A percentile compares a stretch with the other conserved stretches of the same genome.
Evolutionary conservation across 768 basidiomycete species (phyloP).

Genomic region (Daedaleopsis sinensis): DNA sequence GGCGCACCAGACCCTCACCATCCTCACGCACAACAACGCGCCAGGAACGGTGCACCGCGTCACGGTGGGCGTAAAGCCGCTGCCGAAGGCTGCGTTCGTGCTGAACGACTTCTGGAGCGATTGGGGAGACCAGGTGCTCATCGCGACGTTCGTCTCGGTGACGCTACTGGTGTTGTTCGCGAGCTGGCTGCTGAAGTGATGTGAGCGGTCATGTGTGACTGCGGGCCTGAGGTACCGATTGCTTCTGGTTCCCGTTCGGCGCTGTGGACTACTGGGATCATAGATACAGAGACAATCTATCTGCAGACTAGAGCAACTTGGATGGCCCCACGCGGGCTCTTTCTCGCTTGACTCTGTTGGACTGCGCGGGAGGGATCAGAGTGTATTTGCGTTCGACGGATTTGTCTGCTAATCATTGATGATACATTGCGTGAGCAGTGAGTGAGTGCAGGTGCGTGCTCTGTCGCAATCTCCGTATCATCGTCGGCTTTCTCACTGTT

Average conservation of each 20-base stretch:
- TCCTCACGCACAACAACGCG: slow-evolving; percentile 48
- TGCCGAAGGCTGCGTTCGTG: slow-evolving; percentile 50
- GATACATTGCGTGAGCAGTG: no score
- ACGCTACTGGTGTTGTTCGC: slow-evolving; percentile 14
- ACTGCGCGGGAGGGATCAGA: no score
- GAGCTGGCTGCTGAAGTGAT: neutral
- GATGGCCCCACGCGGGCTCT: no score
- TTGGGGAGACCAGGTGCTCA: slow-evolving; percentile 33
- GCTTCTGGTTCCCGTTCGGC: neutral
- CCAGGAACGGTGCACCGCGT: slow-evolving; percentile 54
- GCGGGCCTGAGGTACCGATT: no score
- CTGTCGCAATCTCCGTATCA: no score
- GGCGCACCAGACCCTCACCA: slow-evolving; percentile 71
- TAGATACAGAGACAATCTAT: no score
- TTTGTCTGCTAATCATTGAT: no score
- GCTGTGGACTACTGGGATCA: neutral
- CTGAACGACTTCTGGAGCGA: slow-evolving; percentile 74
- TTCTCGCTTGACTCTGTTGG: no score
- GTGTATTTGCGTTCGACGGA: no score
- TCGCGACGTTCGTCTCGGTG: slow-evolving; percentile 9
- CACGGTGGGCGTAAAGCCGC: slow-evolving; percentile 57
- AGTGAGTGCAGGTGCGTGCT: no score
- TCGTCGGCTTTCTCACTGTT: no score
- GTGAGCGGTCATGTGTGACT: neutral
- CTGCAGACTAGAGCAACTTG: no score